Percentiles rank a stretch among this genome's conserved stretches.
These are phyloP conservation scores for Arabidopsis thaliana DNA, from an alignment of 345 rosid genomes.

Conservation along the genomic window TAIR10.1 NC_003070.9:4002501-4003000, in stretches of 20 bases:
- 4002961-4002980: slow-evolving; percentile 92
- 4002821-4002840: slow-evolving; percentile 96
- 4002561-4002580: slow-evolving; percentile 95
- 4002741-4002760: slow-evolving; percentile 79
- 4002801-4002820: slow-evolving; percentile 94
- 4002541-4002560: slow-evolving; percentile 83
- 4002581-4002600: slow-evolving; percentile 28
- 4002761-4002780: slow-evolving; percentile 91
- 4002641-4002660: slow-evolving; percentile 25
- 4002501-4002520: slow-evolving; percentile 90
- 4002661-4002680: slow-evolving; percentile 1
- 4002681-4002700: slow-evolving; percentile 53
- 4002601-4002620: not conserved
- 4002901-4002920: slow-evolving; percentile 99
- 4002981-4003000: slow-evolving; percentile 82
- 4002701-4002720: slow-evolving; percentile 98
- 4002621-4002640: slow-evolving; percentile 1
- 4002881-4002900: slow-evolving; percentile 92
- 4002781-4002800: slow-evolving; percentile 92
- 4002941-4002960: slow-evolving; percentile 88
- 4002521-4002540: slow-evolving; percentile 80
- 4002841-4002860: slow-evolving; percentile 90
- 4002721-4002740: slow-evolving; percentile 96
- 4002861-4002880: slow-evolving; percentile 91
- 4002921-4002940: slow-evolving; percentile 94